phyloP scores from a whole-genome alignment of 768 basidiomycete species.

The Podaxis mareebaensis region DNA sequence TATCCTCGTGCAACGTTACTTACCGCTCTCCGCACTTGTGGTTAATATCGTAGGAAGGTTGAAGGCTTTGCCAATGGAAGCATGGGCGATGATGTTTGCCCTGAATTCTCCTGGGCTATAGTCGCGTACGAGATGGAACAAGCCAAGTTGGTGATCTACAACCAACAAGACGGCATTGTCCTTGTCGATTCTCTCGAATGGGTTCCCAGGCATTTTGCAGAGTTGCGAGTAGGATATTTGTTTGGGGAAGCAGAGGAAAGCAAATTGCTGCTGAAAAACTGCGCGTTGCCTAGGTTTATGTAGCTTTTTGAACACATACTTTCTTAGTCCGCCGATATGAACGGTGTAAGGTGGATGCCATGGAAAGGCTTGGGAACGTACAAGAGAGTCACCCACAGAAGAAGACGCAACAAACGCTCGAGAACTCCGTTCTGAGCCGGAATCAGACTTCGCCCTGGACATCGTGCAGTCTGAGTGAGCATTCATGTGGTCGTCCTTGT shows the following conservation, averaged over 20 bases:
- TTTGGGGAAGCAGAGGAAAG: not conserved
- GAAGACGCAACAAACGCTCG: not conserved
- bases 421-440: not conserved
- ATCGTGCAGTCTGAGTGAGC: not conserved
- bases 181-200: constrained; percentile 39
- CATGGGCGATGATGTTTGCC: constrained; percentile 49
- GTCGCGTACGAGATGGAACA: constrained; percentile 48
- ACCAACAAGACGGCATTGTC: constrained; percentile 42
- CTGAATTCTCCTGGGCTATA: constrained; percentile 36
- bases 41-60: constrained; percentile 47
- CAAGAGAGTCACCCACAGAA: not conserved
- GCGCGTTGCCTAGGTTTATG: not conserved
- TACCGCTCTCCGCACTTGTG: constrained; percentile 45
- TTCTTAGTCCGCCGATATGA: not conserved
- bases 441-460: not conserved
- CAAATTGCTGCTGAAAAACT: not conserved
- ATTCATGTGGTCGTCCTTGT: not conserved
- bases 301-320: not conserved
- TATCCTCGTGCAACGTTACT: not conserved
- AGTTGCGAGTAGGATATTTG: not conserved
- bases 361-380: not conserved
- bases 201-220: not conserved
- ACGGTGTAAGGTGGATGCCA: not conserved
- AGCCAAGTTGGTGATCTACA: constrained; percentile 50
- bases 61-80: constrained; percentile 45